phyloP scores from a whole-genome alignment of 768 basidiomycete genomes.

The Hydnum rufescens region DNA sequence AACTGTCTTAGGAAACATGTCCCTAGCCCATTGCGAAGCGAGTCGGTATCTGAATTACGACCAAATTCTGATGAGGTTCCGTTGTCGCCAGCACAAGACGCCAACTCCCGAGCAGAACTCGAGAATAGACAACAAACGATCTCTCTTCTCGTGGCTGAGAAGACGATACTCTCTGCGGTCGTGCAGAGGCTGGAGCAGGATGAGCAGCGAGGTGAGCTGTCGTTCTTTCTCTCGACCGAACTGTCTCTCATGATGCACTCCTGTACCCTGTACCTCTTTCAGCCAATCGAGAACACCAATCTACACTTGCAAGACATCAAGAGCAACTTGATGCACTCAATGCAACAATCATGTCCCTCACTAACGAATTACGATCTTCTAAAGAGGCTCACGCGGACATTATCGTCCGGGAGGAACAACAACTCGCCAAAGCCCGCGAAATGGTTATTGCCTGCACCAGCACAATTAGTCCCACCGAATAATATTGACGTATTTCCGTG shows the following conservation, averaged over 20 bases:
- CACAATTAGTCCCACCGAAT: neutral
- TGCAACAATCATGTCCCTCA: too few species aligned
- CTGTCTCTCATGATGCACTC: too few species aligned
- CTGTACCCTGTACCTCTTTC: too few species aligned
- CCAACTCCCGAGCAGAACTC: conserved; percentile 3
- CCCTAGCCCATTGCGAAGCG: neutral
- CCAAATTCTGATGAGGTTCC: neutral
- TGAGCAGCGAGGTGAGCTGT: conserved; percentile 39
- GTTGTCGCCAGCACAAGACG: neutral
- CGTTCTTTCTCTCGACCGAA: too few species aligned
- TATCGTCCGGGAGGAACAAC: neutral
- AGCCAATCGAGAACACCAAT: too few species aligned
- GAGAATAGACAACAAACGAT: conserved; percentile 45
- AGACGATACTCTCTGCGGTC: conserved; percentile 33
- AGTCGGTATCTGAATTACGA: neutral
- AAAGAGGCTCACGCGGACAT: too few species aligned
- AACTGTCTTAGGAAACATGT: neutral
- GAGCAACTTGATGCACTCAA: too few species aligned
- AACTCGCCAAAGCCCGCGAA: neutral
- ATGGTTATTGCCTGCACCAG: neutral
- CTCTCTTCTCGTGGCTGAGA: conserved; percentile 55
- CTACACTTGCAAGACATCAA: too few species aligned
- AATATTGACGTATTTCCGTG: neutral
- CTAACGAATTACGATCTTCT: too few species aligned
- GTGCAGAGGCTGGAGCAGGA: conserved; percentile 36